phyloP scores from a whole-genome alignment of 805 yeast species.

The Saccharomyces paradoxus region DNA sequence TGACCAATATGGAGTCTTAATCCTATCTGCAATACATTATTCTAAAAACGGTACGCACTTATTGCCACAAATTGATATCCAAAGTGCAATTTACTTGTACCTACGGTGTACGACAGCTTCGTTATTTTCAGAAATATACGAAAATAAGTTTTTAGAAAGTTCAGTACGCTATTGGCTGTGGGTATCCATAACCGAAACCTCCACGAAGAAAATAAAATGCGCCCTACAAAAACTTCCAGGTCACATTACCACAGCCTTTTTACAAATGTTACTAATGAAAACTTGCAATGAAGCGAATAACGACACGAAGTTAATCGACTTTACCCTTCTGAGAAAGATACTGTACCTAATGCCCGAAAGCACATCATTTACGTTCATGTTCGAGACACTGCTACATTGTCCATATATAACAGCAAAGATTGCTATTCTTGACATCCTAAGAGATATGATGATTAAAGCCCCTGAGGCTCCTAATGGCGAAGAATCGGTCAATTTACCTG shows the following conservation, averaged over 20 bases:
- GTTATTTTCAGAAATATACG: constrained; percentile 20
- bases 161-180: constrained; percentile 31
- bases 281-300: constrained; percentile 34
- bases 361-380: constrained; percentile 49
- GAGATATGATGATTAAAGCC: constrained; percentile 46
- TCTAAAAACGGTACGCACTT: constrained; percentile 12
- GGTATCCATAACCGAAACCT: constrained; percentile 22
- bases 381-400: constrained; percentile 59
- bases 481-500: background rate
- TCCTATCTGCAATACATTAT: constrained; percentile 19
- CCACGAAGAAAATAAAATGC: constrained; percentile 13
- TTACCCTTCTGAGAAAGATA: constrained; percentile 56
- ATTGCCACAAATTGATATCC: constrained; percentile 9
- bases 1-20: constrained; percentile 30
- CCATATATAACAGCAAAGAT: constrained; percentile 58
- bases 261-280: constrained; percentile 37
- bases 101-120: constrained; percentile 38
- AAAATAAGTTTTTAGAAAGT: constrained; percentile 24
- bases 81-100: constrained; percentile 33
- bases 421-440: constrained; percentile 56
- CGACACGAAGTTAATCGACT: constrained; percentile 35
- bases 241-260: constrained; percentile 30
- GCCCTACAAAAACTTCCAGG: constrained; percentile 23
- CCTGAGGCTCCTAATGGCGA: background rate
- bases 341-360: constrained; percentile 51